Evolutionary conservation across 1,139 yeast species (phyloP).

Genomic region (Blastobotrys aristatus): DNA sequence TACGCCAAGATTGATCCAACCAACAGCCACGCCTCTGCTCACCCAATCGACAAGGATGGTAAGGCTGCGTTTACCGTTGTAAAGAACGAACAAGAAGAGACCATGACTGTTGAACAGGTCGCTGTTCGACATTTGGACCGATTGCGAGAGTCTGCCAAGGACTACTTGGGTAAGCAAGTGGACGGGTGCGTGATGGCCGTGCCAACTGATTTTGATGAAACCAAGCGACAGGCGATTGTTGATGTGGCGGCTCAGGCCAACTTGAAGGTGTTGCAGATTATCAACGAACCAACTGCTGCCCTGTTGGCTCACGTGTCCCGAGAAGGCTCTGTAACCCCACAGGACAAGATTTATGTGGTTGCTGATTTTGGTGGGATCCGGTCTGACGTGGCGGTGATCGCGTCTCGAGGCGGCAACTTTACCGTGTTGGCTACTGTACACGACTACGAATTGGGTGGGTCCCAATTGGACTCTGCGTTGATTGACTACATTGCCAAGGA

Average conservation of each 20-base stretch:
- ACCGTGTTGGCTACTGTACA: constrained; percentile 86
- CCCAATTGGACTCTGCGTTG: constrained; percentile 71
- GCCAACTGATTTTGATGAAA: constrained; percentile 80
- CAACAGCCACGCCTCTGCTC: constrained; percentile 58
- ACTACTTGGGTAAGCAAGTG: constrained; percentile 75
- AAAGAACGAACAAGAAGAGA: constrained; percentile 40
- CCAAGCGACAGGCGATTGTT: constrained; percentile 62
- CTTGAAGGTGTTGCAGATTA: constrained; percentile 74
- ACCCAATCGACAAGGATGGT: constrained; percentile 68
- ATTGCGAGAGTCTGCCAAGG: constrained; percentile 84
- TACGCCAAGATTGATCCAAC: constrained; percentile 66
- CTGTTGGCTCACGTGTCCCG: constrained; percentile 62
- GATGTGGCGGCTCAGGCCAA: constrained; percentile 67
- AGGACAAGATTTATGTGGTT: constrained; percentile 82
- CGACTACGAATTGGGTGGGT: constrained; percentile 83
- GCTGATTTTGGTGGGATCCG: constrained; percentile 97
- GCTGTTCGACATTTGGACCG: constrained; percentile 79
- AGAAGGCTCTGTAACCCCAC: constrained; percentile 43
- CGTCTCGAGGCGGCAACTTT: constrained; percentile 90
- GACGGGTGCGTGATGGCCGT: constrained; percentile 86
- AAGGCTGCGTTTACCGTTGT: constrained; percentile 61
- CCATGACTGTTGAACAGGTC: constrained; percentile 67
- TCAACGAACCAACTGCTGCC: constrained; percentile 93
- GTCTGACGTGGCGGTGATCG: constrained; percentile 91
- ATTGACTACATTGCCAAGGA: constrained; percentile 86